Evolutionary conservation across 192 early-diverging fungal genomes (phyloP).

Genomic region (Podila epicladia): DNA sequence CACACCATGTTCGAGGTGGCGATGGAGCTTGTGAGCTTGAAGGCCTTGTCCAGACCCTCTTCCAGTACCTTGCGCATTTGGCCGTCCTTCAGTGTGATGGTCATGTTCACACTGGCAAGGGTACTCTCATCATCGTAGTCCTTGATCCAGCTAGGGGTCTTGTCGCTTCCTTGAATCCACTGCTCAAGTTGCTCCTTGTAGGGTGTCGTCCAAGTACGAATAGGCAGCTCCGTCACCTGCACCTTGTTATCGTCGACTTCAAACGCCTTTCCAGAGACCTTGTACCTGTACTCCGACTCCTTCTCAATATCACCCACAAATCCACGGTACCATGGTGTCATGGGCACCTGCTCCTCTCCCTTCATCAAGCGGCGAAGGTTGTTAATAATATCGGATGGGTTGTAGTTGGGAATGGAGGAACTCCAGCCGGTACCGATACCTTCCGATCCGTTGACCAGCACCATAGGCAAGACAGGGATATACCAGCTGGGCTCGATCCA

Average conservation of each 20-base stretch:
- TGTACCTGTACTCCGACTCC: slow-evolving; percentile 65
- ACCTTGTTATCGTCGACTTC: slow-evolving; percentile 81
- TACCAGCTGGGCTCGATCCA: slow-evolving; percentile 97
- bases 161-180: slow-evolving; percentile 80
- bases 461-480: slow-evolving; percentile 92
- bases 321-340: slow-evolving; percentile 96
- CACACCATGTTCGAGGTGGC: slow-evolving; percentile 93
- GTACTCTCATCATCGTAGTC: slow-evolving; percentile 82
- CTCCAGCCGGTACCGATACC: slow-evolving; percentile 98
- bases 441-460: slow-evolving; percentile 91
- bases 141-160: slow-evolving; percentile 70
- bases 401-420: slow-evolving; percentile 84
- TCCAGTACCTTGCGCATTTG: slow-evolving; percentile 77
- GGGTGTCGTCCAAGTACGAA: slow-evolving; percentile 86
- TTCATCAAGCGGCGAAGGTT: slow-evolving; percentile 87
- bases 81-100: slow-evolving; percentile 68
- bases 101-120: slow-evolving; percentile 71
- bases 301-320: slow-evolving; percentile 83
- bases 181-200: slow-evolving; percentile 88
- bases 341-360: slow-evolving; percentile 70
- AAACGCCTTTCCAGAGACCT: slow-evolving; percentile 72
- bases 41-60: slow-evolving; percentile 84
- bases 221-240: slow-evolving; percentile 90
- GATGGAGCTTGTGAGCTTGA: slow-evolving; percentile 80
- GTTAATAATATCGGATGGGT: slow-evolving; percentile 87